Base-by-base conservation (phyloP, 2,329 filamentous ascomycete species). In the Sphaerulina vaccinii region DNA sequence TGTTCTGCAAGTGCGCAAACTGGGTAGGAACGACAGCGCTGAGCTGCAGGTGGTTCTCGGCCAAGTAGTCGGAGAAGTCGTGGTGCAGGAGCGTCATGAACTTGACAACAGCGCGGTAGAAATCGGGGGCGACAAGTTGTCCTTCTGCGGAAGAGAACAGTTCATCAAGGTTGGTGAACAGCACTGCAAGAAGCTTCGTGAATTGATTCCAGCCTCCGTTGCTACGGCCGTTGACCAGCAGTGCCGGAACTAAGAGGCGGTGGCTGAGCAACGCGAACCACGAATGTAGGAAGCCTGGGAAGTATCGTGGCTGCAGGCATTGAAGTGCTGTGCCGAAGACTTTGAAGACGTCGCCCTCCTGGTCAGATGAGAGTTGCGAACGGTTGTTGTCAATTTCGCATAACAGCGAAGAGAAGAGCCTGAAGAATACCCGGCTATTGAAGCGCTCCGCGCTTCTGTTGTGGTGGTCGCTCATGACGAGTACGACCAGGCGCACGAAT, bases 61-160 rank as follows among this genome's bases (percentile, higher is more conserved):
- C 87, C 36, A 99, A 74, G 70, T 96, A 99, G 51, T 96, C 90
- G 0, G 92, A 88, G 71, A 90, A 97, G 69, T 99, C 93, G 66
- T 97, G 93, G 61, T 96, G 88, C 47, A 99, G 75, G 46, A 95
- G 81, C 27, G 95, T 75, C 49, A 97, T 74, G 54, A 96, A 81
- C 65, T 95, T 90, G 41, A 95, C 75, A 1, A 88, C 83, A 7
- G 86, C 90, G 55, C 89, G 85, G 69, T 96, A 96, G 55, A 95
- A 82, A 49, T 92, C 88, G 68, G 89, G 91, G 27, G 85, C 83
- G 44, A 88, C 79, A 27, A 82, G 77, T 3, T 84, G 78, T 13
- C 90, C 79, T 52, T 84, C 84, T 22, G 85, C 74, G 8, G 84
- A 80, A 71, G 92, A 93, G 58, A 96, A 77, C 56, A 93, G 81